phyloP scores from a whole-genome alignment of 164 flowering plant species.

The Sextonia rubra region DNA sequence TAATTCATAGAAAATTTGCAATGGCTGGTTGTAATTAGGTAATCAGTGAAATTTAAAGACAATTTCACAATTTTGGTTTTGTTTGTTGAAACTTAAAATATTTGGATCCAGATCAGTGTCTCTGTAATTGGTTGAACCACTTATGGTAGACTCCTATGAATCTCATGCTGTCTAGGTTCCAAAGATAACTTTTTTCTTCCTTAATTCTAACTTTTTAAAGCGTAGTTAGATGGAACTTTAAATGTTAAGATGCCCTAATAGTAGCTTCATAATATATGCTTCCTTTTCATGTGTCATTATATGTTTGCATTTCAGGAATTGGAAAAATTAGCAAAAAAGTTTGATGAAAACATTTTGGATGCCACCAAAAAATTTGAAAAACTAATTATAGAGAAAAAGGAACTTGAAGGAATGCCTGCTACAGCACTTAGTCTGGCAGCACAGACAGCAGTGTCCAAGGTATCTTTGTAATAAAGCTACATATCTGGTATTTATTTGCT shows the following conservation, averaged over 20 bases:
- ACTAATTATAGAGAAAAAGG: slow-evolving; percentile 72
- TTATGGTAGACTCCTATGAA: neutral
- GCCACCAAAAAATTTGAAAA: slow-evolving; percentile 95
- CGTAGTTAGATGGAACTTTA: too few relatives aligned
- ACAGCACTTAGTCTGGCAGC: slow-evolving; percentile 87
- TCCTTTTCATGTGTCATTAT: neutral
- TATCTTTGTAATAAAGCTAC: slow-evolving; percentile 19
- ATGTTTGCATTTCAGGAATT: slow-evolving; percentile 52
- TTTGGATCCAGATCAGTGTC: neutral
- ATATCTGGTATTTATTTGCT: neutral
- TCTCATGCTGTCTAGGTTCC: neutral
- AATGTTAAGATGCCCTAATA: too few relatives aligned
- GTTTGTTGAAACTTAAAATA: too few relatives aligned
- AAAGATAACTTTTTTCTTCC: neutral
- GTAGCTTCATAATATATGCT: too few relatives aligned
- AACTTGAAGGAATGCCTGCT: slow-evolving; percentile 89
- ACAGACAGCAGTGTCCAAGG: slow-evolving; percentile 90
- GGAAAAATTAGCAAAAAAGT: slow-evolving; percentile 74
- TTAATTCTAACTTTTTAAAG: too few relatives aligned
- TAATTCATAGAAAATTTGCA: too few relatives aligned
- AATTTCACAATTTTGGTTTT: too few relatives aligned
- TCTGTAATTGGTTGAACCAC: neutral
- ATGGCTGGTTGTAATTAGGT: too few relatives aligned
- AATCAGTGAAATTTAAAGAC: too few relatives aligned
- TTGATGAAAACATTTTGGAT: slow-evolving; percentile 84